A percentile compares a stretch with the other conserved stretches of the same genome.
phyloP scores from a whole-genome alignment of 805 yeast species.

The Starmerella sp. region DNA sequence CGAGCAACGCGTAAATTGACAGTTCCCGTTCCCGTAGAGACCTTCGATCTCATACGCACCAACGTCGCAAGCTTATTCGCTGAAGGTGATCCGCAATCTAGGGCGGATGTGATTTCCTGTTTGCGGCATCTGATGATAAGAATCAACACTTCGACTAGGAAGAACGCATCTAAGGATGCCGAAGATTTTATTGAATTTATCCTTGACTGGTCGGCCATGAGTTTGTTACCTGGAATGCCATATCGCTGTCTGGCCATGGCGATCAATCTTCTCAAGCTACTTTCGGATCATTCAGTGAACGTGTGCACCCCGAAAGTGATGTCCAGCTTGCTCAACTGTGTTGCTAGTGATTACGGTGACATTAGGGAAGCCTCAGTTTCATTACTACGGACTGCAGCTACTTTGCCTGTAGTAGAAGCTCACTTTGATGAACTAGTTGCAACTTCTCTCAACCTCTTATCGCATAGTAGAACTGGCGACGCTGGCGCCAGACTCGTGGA shows the following conservation, averaged over 20 bases:
- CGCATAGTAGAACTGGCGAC: constrained; percentile 13
- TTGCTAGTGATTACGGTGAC: constrained; percentile 67
- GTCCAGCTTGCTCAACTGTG: constrained; percentile 46
- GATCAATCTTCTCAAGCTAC: constrained; percentile 35
- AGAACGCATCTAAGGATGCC: constrained; percentile 23
- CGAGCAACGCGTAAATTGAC: constrained; percentile 54
- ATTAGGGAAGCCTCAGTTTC: constrained; percentile 44
- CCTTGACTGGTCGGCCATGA: constrained; percentile 30
- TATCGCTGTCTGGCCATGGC: constrained; percentile 44
- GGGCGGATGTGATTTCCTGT: constrained; percentile 54
- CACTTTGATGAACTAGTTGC: neutral
- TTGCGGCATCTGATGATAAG: constrained; percentile 54
- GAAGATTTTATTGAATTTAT: constrained; percentile 36
- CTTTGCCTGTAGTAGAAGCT: constrained; percentile 1
- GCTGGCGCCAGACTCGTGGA: constrained; percentile 16
- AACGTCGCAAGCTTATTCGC: constrained; percentile 42
- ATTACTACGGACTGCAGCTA: constrained; percentile 39
- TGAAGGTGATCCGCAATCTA: constrained; percentile 56
- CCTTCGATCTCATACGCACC: constrained; percentile 36
- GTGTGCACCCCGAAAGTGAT: constrained; percentile 35
- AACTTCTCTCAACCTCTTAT: constrained; percentile 5
- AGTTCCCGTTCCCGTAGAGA: constrained; percentile 38
- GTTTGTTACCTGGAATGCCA: constrained; percentile 46
- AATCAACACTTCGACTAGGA: constrained; percentile 24
- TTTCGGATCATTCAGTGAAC: constrained; percentile 43